A percentile compares a stretch with the other conserved stretches of the same genome.
phyloP scores from a whole-genome alignment of 75 land plant species.

The Azolla pinnata region DNA sequence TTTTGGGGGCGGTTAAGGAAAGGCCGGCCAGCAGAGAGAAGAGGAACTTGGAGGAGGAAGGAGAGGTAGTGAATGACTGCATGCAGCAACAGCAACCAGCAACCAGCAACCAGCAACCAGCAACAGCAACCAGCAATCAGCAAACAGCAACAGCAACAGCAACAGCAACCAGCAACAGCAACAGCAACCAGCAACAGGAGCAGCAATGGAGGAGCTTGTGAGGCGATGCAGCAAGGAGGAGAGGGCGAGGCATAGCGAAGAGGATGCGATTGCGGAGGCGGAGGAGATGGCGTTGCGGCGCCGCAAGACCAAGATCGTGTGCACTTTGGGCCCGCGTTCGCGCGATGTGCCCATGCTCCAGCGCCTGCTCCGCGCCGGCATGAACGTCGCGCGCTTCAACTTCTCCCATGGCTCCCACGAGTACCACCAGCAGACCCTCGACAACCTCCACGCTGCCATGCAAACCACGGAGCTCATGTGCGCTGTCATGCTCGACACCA shows the following conservation, averaged over 20 bases:
- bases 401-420: conserved; percentile 31
- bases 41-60: no score
- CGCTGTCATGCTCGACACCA: conserved; percentile 30
- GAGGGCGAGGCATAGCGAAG: no score
- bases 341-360: conserved; percentile 21
- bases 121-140: no score
- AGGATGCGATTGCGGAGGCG: neutral
- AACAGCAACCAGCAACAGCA: no score
- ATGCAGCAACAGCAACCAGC: no score
- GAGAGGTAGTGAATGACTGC: no score
- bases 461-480: conserved; percentile 23
- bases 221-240: neutral
- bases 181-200: no score
- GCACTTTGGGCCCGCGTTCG: conserved; percentile 28
- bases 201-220: neutral
- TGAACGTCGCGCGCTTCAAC: conserved; percentile 33
- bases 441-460: conserved; percentile 20
- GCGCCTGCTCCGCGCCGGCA: conserved; percentile 26
- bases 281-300: neutral
- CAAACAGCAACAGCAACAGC: no score
- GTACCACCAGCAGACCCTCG: conserved; percentile 25
- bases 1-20: no score
- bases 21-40: no score
- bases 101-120: no score
- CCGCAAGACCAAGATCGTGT: conserved; percentile 28